Conservation (phyloP, 192 early-diverging fungal genomes). For the Polychytrium aggregatum region DNA sequence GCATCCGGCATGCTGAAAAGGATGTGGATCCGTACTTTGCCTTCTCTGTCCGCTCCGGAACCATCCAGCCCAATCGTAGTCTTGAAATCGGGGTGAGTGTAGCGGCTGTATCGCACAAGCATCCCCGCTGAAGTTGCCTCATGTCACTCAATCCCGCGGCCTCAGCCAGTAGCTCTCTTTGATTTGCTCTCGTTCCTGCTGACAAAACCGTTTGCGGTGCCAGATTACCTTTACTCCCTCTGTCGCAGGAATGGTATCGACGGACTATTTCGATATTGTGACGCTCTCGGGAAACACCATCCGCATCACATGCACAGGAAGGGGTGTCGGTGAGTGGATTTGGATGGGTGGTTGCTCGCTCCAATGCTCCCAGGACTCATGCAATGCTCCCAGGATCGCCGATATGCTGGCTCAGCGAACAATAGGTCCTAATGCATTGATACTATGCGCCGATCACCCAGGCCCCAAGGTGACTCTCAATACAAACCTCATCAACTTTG, state of each 20-base stretch:
- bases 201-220: neutral
- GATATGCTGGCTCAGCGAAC: no score
- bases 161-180: no score
- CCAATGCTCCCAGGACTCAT: no score
- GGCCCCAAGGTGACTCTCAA: conserved; percentile 36
- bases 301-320: conserved; percentile 28
- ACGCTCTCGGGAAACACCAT: conserved; percentile 47
- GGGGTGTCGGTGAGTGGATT: conserved; percentile 23
- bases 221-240: conserved; percentile 36
- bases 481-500: conserved; percentile 40
- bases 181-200: no score
- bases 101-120: no score
- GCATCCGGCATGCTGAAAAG: conserved; percentile 24
- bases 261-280: conserved; percentile 43
- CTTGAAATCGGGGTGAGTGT: conserved; percentile 23
- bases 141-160: no score
- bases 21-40: conserved; percentile 35
- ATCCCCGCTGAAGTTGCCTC: no score
- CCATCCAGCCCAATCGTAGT: conserved; percentile 12
- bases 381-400: no score
- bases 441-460: no score
- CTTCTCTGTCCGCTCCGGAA: conserved; percentile 26
- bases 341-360: no score
- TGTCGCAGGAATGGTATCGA: conserved; percentile 32
- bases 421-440: no score